Base-by-base conservation (phyloP, 169 alveolate genomes). In the Eimeria brunetti region DNA sequence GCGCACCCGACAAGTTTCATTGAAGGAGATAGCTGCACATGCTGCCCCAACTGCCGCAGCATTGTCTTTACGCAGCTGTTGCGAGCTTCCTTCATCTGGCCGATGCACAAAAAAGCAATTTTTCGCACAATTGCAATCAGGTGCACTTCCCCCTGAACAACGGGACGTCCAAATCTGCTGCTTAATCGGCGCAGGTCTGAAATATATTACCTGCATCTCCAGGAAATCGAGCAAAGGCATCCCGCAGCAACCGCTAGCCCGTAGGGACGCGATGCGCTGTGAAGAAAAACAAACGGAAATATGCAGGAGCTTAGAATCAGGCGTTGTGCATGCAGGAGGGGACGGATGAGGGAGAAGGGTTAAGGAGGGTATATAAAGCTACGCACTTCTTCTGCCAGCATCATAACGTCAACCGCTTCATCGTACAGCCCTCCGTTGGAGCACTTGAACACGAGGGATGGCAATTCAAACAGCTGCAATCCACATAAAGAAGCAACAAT, bases 11-110 rank as follows among this genome's bases (percentile, higher is more conserved):
- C 60, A 44, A 85, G 91, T 58, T 85, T 85, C 41, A 85, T 60
- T 33, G 91, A 85, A 85, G 91, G 30, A 18, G 91, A 36, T 81
- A 85, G 80, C 41, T 85, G 91, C 58, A 78, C 41, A 24, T 85
- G 91, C 41, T 85, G 91, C n/a, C 91, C 91, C 44, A 85, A 46
- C 60, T 60, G 91, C 41, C 91, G 76, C 81, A 85, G 91, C 91
- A 85, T 58, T 56, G 91, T 49, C 78, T 85, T 85, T 64, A 85
- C 41, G 91, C 91, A 85, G 51, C 36, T 56, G 22, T 38, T 85
- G 58, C 91, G 75, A 44, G 91, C 75, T 30, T 85, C 91, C 58
- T 85, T 85, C 91, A 85, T 56, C 91, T 85, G 75, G 4, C 60
- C 27, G 33, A 22, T 58, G 71, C 62, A 41, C 9, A 56, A 8